Percentiles rank a stretch among this genome's conserved stretches.
Conservation (phyloP, 2,329 filamentous ascomycete species). For the Diaporthe aspalathi region DNA sequence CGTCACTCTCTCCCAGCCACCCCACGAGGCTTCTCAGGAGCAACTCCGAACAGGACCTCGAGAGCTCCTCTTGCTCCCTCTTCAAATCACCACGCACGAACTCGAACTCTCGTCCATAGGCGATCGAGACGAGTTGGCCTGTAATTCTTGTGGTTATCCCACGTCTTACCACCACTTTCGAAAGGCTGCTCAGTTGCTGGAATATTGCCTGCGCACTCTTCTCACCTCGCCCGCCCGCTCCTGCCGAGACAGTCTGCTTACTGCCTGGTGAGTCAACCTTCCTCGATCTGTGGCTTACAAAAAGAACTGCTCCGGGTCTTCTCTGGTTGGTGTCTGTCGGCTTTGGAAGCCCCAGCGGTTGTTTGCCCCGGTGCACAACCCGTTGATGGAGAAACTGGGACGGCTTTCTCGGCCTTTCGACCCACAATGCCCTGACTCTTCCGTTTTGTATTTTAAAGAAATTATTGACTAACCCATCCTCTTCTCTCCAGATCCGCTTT, state of each 20-base stretch:
- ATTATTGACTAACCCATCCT: slow-evolving; percentile 4
- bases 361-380: no score
- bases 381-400: no score
- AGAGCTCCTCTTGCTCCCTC: not conserved
- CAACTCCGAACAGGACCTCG: not conserved
- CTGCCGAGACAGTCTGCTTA: slow-evolving; percentile 30
- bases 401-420: not conserved
- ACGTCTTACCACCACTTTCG: slow-evolving; percentile 12
- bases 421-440: not conserved
- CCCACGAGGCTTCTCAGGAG: not conserved
- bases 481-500: slow-evolving; percentile 35
- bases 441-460: not conserved
- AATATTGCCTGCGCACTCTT: slow-evolving; percentile 47
- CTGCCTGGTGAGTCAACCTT: slow-evolving; percentile 37
- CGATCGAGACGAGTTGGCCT: slow-evolving; percentile 36
- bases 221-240: slow-evolving; percentile 30
- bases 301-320: not conserved
- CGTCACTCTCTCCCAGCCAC: not conserved
- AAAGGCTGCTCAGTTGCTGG: slow-evolving; percentile 45
- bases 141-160: not conserved
- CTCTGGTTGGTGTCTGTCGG: not conserved
- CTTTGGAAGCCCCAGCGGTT: not conserved
- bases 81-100: not conserved
- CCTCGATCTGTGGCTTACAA: not conserved
- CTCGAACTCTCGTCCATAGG: slow-evolving; percentile 38